Evolutionary conservation across 2,329 filamentous ascomycete genomes (phyloP).

Genomic region (Pezicula rhizophila): DNA sequence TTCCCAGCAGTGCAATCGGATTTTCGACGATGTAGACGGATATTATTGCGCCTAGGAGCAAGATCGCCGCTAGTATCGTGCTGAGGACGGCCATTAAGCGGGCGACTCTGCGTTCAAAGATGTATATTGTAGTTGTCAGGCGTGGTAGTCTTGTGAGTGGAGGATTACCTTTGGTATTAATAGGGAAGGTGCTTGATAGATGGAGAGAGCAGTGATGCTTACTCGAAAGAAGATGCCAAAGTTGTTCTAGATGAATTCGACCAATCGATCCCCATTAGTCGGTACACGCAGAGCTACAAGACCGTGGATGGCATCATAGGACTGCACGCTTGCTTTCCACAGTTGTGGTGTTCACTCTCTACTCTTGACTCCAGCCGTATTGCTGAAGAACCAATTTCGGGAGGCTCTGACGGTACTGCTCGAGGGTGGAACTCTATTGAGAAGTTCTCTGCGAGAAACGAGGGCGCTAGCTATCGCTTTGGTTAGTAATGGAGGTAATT

Average conservation of each 20-base stretch:
- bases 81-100: conserved; percentile 6
- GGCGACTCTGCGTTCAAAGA: conserved; percentile 5
- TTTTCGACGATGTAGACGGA: conserved; percentile 11
- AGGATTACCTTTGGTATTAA: no score
- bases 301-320: conserved; percentile 14
- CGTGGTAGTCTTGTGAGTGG: not conserved
- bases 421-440: conserved; percentile 7
- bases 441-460: conserved; percentile 10
- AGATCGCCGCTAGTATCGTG: conserved; percentile 10
- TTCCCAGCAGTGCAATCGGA: conserved; percentile 8
- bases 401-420: conserved; percentile 13
- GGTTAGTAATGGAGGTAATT: not conserved
- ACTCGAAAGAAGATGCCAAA: conserved; percentile 11
- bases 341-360: conserved; percentile 9
- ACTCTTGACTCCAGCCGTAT: not conserved
- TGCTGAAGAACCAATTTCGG: conserved; percentile 15
- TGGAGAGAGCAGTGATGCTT: no score
- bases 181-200: no score
- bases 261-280: conserved; percentile 21
- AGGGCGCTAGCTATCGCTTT: conserved; percentile 10
- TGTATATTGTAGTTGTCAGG: conserved; percentile 9
- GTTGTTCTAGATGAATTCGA: conserved; percentile 23
- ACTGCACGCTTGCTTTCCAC: conserved; percentile 14
- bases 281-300: conserved; percentile 21
- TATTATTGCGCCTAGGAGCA: conserved; percentile 16